Evolutionary conservation across 768 basidiomycete species (phyloP), one percentile per base, ranked within the genome.

Genomic region (Macrocybe gigantea): DNA sequence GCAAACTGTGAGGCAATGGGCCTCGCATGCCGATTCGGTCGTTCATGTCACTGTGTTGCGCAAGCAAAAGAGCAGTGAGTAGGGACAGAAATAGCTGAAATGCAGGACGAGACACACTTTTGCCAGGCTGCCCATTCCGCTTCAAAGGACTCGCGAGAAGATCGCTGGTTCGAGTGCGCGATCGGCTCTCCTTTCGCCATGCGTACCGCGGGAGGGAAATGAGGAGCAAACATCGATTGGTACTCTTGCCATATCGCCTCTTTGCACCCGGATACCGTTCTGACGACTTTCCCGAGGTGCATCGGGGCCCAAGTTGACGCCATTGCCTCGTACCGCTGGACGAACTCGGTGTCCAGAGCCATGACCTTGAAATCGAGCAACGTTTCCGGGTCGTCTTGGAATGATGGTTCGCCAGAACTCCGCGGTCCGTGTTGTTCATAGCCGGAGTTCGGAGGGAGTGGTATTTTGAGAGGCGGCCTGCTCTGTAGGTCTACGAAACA

Each of bases 221-320:
- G 66, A 6, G 64, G 56, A 22, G 69, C 69, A 37, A 70, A 73
- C 1, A 85, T 60, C 45, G 65, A 67, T 39, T 76, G 64, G 58
- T 86, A 88, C 59, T 82, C 82, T 14, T 64, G 61, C 77, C 78
- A 85, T 36, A 90, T 78, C 13, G 82, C 77, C 36, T 85, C 83
- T 56, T 85, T 85, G 66, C 85, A 88, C 11, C 74, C 77, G 22
- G 62, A 56, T 22, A 88, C 72, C 13, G 75, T 77, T 31, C 69
- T 71, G 7, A 88, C 75, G 29, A 68, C 75, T 50, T 74, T 76
- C 9, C 78, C 78, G 7, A 89, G 69, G 58, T 88, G 85, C 76
- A 89, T 82, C 29, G 73, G 64, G n/a, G 72, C 71, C 66, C 75
- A 79, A 14, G 68, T 64, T 12, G 72, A 53, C 33, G 32, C 22